Evolutionary conservation across 2,329 filamentous ascomycete species (phyloP).

Genomic region (Nigrospora sphaerica): DNA sequence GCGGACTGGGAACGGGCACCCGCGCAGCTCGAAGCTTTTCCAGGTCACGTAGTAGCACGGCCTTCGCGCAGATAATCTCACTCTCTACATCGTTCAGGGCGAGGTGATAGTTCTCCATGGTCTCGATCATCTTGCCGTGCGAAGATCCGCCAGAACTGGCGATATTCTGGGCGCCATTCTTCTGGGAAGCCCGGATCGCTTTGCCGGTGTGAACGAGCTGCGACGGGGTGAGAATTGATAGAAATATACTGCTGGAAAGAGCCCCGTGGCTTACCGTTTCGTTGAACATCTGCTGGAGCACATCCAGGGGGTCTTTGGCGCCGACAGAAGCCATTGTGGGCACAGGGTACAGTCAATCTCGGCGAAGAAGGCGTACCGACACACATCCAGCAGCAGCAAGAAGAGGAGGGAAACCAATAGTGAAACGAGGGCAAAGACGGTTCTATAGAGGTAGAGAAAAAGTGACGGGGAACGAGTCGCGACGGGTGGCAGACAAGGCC

Average conservation of each 20-base stretch:
- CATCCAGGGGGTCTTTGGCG: slow-evolving; percentile 33
- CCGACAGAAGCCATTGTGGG: slow-evolving; percentile 23
- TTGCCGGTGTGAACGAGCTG: slow-evolving; percentile 55
- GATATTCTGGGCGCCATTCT: slow-evolving; percentile 34
- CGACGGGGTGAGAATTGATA: slow-evolving; percentile 4
- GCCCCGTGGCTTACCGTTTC: slow-evolving; percentile 38
- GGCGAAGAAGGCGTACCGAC: too few species aligned
- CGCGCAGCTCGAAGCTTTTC: slow-evolving; percentile 28
- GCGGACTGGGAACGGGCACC: slow-evolving; percentile 11
- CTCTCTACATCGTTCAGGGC: slow-evolving; percentile 49
- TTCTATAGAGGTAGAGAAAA: too few species aligned
- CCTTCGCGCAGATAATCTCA: slow-evolving; percentile 52
- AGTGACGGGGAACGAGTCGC: too few species aligned
- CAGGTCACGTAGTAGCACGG: slow-evolving; percentile 47
- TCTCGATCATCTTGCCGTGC: slow-evolving; percentile 36
- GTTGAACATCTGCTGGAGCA: slow-evolving; percentile 46
- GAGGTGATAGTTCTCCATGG: slow-evolving; percentile 41
- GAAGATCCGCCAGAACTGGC: slow-evolving; percentile 21
- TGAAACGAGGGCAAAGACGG: too few species aligned
- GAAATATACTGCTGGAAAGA: background rate
- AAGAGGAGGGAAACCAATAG: too few species aligned
- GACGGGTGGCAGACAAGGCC: too few species aligned
- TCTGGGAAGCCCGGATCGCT: slow-evolving; percentile 41
- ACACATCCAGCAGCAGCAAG: too few species aligned
- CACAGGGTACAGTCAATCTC: too few species aligned